phyloP scores from a whole-genome alignment of 2,329 filamentous ascomycete genomes.

The Shiraia bambusicola region DNA sequence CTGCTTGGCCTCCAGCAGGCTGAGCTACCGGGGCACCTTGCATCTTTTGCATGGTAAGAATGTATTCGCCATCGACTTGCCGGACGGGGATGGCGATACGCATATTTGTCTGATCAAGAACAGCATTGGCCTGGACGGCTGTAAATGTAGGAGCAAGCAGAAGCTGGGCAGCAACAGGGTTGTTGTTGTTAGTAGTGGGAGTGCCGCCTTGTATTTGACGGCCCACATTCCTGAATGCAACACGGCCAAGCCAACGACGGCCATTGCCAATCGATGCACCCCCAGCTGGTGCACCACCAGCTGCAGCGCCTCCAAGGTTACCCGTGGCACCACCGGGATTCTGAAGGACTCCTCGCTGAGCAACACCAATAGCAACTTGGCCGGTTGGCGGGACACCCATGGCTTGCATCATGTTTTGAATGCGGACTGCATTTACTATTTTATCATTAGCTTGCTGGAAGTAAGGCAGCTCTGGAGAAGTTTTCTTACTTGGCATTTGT shows the following conservation, averaged over 20 bases:
- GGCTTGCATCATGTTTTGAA: conserved; percentile 41
- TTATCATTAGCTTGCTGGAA: conserved; percentile 11
- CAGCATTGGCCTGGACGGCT: conserved; percentile 35
- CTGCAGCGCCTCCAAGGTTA: conserved; percentile 27
- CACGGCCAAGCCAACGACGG: conserved; percentile 24
- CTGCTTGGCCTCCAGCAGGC: conserved; percentile 8
- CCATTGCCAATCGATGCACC: conserved; percentile 2
- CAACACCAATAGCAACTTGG: conserved; percentile 37
- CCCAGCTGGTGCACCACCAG: conserved; percentile 1
- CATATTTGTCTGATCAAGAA: conserved; percentile 40
- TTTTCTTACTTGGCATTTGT: conserved; percentile 39
- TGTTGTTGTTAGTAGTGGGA: conserved; percentile 34
- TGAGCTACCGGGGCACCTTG: conserved; percentile 13
- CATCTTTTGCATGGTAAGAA: conserved; percentile 38
- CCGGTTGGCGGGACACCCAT: conserved; percentile 34
- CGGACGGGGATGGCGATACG: conserved; percentile 40
- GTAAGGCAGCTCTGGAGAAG: no score
- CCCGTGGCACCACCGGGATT: conserved; percentile 42
- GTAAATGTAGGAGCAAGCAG: conserved; percentile 42
- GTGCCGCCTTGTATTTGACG: conserved; percentile 27
- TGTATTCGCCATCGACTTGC: conserved; percentile 42
- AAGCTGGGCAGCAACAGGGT: conserved; percentile 38
- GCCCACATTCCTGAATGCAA: conserved; percentile 27
- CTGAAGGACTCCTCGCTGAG: conserved; percentile 39
- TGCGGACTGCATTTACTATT: conserved; percentile 38